A percentile compares a stretch with the other conserved stretches of the same genome.
phyloP scores from a whole-genome alignment of 768 basidiomycete species.

The Collybia nuda region DNA sequence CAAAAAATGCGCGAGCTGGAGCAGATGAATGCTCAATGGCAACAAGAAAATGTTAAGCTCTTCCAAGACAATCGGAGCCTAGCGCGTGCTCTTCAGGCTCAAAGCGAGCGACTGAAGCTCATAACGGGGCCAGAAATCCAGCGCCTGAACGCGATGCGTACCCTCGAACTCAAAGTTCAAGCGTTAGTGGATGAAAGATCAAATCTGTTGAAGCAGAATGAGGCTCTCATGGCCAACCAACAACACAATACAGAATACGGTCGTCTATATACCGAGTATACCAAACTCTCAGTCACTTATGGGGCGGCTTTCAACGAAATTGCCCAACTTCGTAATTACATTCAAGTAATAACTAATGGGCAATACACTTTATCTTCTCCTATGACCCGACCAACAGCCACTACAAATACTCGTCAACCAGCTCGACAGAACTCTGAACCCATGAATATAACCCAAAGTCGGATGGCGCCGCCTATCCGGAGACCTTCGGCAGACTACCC shows the following conservation, averaged over 20 bases:
- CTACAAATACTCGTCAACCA: not conserved
- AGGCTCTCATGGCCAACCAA: constrained; percentile 11
- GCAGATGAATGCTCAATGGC: constrained; percentile 26
- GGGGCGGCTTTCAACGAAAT: constrained; percentile 18
- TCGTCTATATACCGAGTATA: constrained; percentile 17
- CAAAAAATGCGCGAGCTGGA: constrained; percentile 36
- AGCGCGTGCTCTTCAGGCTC: constrained; percentile 16
- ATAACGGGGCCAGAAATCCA: constrained; percentile 16
- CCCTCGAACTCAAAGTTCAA: constrained; percentile 21
- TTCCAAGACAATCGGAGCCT: constrained; percentile 39
- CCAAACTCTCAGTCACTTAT: constrained; percentile 11
- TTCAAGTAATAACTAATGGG: not conserved
- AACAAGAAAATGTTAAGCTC: constrained; percentile 36
- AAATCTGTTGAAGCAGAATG: constrained; percentile 14
- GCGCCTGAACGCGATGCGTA: constrained; percentile 16
- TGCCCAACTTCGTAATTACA: constrained; percentile 13
- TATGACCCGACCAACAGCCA: not conserved
- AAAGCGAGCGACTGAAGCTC: constrained; percentile 16
- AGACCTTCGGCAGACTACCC: no score
- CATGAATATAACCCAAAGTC: no score
- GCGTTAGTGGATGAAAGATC: constrained; percentile 17
- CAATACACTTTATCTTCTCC: not conserved
- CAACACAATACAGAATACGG: constrained; percentile 12
- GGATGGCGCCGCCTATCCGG: no score
- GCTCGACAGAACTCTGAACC: no score